Percentiles rank a stretch among this genome's conserved stretches.
Conservation (phyloP, 2,329 filamentous ascomycete species). For the Parastagonospora avenae region DNA sequence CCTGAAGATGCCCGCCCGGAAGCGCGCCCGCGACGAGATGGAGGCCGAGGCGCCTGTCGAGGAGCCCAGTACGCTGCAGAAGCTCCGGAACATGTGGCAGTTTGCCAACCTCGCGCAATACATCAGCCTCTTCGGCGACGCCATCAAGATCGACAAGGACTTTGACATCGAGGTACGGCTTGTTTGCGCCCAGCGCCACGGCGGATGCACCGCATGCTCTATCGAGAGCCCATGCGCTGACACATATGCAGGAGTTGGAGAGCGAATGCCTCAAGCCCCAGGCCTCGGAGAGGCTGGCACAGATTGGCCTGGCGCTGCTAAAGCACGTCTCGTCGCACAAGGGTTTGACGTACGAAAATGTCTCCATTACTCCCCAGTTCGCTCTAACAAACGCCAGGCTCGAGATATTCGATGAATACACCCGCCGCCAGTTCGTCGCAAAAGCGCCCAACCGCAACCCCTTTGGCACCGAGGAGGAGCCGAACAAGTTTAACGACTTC, state of each 20-base stretch:
- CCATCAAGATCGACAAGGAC: conserved; percentile 86
- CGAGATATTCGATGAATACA: conserved; percentile 92
- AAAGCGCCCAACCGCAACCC: conserved; percentile 82
- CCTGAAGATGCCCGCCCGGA: conserved; percentile 44
- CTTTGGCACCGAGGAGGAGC: conserved; percentile 77
- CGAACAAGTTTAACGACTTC: conserved; percentile 77
- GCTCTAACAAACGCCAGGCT: conserved; percentile 57
- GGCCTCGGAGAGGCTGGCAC: conserved; percentile 72
- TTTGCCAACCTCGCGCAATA: conserved; percentile 94
- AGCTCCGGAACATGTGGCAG: conserved; percentile 89
- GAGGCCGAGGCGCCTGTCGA: conserved; percentile 55
- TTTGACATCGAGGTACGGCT: conserved; percentile 82
- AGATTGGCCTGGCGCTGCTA: conserved; percentile 84
- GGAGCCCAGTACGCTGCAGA: conserved; percentile 58
- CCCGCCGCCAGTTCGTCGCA: conserved; percentile 83
- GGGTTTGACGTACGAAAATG: conserved; percentile 76
- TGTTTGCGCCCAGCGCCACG: conserved; percentile 23
- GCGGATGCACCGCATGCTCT: conserved; percentile 14
- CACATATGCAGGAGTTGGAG: conserved; percentile 74
- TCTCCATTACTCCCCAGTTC: neutral
- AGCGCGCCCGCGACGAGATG: conserved; percentile 57
- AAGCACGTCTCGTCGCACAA: conserved; percentile 95
- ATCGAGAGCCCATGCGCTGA: conserved; percentile 33
- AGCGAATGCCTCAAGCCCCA: conserved; percentile 80
- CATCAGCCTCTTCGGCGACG: conserved; percentile 86